A percentile compares a stretch with the other conserved stretches of the same genome.
phyloP scores from a whole-genome alignment of 164 flowering plant genomes.

The Cinnamomum micranthum region DNA sequence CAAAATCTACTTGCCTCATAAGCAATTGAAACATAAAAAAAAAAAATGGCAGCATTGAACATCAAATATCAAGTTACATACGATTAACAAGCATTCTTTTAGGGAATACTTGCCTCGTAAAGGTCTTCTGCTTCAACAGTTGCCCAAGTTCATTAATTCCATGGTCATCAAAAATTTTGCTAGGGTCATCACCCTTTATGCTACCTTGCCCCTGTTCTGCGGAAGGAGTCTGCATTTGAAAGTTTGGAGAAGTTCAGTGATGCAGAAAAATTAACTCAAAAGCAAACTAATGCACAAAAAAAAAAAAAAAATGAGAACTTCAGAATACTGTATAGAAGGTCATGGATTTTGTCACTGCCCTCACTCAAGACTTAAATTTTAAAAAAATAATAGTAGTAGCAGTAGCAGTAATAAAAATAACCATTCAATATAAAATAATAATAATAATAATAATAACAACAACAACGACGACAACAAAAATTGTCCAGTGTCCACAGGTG shows the following conservation, averaged over 20 bases:
- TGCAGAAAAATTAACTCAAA: background rate
- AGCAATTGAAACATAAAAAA: background rate
- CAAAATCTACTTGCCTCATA: background rate
- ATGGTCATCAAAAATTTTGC: constrained; percentile 14
- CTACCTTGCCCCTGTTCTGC: constrained; percentile 12
- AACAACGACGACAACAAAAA: too few species aligned
- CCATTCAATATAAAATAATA: too few species aligned
- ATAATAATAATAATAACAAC: too few species aligned
- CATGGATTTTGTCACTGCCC: background rate
- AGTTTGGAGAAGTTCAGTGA: background rate
- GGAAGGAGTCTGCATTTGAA: constrained; percentile 21
- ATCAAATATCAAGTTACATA: background rate
- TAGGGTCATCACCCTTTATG: constrained; percentile 13
- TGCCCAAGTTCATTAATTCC: constrained; percentile 54
- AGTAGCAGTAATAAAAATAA: background rate
- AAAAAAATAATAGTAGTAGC: too few species aligned
- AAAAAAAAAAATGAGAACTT: background rate
- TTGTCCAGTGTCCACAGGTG: background rate
- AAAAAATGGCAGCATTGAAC: background rate
- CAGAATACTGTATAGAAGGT: background rate
- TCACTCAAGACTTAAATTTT: background rate
- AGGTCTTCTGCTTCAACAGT: constrained; percentile 63
- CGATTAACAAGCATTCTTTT: background rate
- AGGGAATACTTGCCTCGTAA: constrained; percentile 55
- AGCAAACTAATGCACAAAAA: background rate